These are phyloP conservation scores for Corchorus olitorius DNA, from an alignment of 345 rosid species.

Conservation along the genomic window DNA sequence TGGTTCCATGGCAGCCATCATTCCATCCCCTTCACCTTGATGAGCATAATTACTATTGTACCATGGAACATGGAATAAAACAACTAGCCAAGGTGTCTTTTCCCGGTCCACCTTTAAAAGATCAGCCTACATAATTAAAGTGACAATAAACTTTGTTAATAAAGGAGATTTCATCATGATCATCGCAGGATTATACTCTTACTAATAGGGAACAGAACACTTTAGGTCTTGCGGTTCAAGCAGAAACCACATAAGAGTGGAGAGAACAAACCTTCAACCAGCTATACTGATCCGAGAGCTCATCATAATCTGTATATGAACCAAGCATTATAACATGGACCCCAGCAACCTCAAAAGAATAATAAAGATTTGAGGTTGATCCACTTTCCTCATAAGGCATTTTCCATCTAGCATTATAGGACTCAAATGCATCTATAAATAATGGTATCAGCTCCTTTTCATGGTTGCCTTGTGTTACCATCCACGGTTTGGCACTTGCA, in stretches of 20 bases:
- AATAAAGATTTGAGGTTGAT: slow-evolving; percentile 86
- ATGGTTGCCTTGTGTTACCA: slow-evolving; percentile 98
- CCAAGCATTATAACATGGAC: slow-evolving; percentile 88
- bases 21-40: slow-evolving; percentile 76
- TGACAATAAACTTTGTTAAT: slow-evolving; percentile 5
- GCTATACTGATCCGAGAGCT: slow-evolving; percentile 65
- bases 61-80: slow-evolving; percentile 87
- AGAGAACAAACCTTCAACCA: slow-evolving; percentile 72
- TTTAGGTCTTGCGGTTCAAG: neutral
- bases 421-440: slow-evolving; percentile 63
- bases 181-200: neutral
- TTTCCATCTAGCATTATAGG: slow-evolving; percentile 92
- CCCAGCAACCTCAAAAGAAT: slow-evolving; percentile 90
- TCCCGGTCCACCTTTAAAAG: slow-evolving; percentile 75
- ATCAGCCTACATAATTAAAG: slow-evolving; percentile 56
- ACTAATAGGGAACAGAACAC: neutral
- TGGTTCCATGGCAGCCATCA: slow-evolving; percentile 90
- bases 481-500: slow-evolving; percentile 96
- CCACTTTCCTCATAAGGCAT: slow-evolving; percentile 93
- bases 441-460: slow-evolving; percentile 75
- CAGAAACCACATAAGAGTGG: neutral
- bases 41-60: slow-evolving; percentile 89
- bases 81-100: slow-evolving; percentile 91
- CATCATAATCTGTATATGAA: slow-evolving; percentile 73
- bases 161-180: neutral